Conservation (phyloP, 2,329 filamentous ascomycete genomes). For the Onygena corvina region DNA sequence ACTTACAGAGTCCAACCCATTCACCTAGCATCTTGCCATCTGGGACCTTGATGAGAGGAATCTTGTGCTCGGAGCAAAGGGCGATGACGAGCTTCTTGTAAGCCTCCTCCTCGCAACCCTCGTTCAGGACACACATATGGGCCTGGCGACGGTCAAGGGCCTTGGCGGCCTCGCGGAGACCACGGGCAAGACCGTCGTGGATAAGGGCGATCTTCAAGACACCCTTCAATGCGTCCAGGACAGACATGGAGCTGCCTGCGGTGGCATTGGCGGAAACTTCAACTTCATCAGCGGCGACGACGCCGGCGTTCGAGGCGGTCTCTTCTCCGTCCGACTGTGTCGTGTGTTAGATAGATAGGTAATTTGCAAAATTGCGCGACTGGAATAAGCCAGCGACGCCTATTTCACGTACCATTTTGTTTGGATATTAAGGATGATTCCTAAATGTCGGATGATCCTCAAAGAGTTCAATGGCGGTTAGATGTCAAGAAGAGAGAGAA, state of each 20-base stretch:
- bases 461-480: constrained; percentile 32
- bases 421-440: constrained; percentile 21
- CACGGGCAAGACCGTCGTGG: constrained; percentile 97
- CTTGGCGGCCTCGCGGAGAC: constrained; percentile 97
- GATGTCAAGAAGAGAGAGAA: neutral
- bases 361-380: too few relatives aligned
- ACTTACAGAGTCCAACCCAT: constrained; percentile 99
- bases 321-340: constrained; percentile 98
- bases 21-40: constrained; percentile 99
- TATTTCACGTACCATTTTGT: constrained; percentile 36
- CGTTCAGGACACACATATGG: constrained; percentile 99
- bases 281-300: constrained; percentile 70
- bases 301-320: constrained; percentile 52
- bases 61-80: constrained; percentile 99
- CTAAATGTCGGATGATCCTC: constrained; percentile 43
- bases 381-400: neutral
- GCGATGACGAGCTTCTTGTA: constrained; percentile 99
- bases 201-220: constrained; percentile 97
- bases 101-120: constrained; percentile 98
- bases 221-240: constrained; percentile 96
- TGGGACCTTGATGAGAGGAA: constrained; percentile 98
- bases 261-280: constrained; percentile 86
- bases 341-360: neutral
- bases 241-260: constrained; percentile 73
- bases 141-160: constrained; percentile 96